Conservation (phyloP, 768 basidiomycete species). For the Pulveroboletus frians region DNA sequence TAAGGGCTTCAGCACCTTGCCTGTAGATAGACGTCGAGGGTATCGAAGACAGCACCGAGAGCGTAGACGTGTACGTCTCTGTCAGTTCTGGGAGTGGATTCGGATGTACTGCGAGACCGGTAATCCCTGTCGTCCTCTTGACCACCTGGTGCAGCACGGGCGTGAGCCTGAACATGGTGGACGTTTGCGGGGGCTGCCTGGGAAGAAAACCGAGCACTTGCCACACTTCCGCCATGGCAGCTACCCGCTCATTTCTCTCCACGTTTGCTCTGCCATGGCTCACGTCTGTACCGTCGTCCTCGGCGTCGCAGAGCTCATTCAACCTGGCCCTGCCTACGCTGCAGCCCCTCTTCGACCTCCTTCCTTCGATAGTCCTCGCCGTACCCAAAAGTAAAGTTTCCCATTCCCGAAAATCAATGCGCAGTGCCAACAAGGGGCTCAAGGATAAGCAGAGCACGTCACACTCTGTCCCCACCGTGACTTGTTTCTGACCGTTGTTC, state of each 20-base stretch:
- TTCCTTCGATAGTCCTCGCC: constrained; percentile 84
- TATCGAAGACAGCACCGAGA: constrained; percentile 59
- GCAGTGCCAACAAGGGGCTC: constrained; percentile 88
- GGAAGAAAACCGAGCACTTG: neutral
- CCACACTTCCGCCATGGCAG: constrained; percentile 33
- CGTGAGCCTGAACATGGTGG: constrained; percentile 68
- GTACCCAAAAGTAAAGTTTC: constrained; percentile 94
- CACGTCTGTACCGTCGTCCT: constrained; percentile 16
- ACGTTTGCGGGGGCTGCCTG: constrained; percentile 12
- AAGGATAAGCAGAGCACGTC: constrained; percentile 84
- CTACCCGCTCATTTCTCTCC: constrained; percentile 28
- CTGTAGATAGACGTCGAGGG: constrained; percentile 86
- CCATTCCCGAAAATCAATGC: constrained; percentile 93
- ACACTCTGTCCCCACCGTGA: neutral
- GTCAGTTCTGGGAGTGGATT: constrained; percentile 77
- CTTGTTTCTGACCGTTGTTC: constrained; percentile 5
- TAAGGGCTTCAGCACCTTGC: constrained; percentile 82
- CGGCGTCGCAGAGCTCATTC: constrained; percentile 26
- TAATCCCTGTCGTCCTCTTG: constrained; percentile 81
- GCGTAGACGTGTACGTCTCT: constrained; percentile 73
- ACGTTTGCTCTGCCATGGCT: constrained; percentile 24
- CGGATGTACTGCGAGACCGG: constrained; percentile 78
- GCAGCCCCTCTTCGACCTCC: constrained; percentile 58
- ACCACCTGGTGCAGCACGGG: constrained; percentile 58
- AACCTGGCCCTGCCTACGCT: constrained; percentile 37